Evolutionary conservation across 352 stramenopile species (phyloP).

Genomic region (Phytophthora citricola): DNA sequence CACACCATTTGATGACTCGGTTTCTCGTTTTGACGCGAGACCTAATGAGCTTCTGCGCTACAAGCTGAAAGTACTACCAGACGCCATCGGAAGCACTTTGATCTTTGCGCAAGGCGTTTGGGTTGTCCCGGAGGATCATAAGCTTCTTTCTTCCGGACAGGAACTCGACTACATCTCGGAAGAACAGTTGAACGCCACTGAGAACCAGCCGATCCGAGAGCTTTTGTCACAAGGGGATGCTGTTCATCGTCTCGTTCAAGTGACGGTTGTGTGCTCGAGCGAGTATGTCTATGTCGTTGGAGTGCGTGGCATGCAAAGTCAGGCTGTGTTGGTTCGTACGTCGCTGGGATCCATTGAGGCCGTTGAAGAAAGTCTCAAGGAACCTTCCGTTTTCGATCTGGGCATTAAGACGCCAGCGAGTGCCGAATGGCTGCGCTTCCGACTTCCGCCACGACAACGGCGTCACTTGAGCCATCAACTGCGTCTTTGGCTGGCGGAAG

Average conservation of each 20-base stretch:
- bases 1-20: slow-evolving; percentile 39
- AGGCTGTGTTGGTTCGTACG: slow-evolving; percentile 57
- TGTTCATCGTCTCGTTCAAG: slow-evolving; percentile 34
- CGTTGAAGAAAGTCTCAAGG: slow-evolving; percentile 73
- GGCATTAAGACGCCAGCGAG: slow-evolving; percentile 42
- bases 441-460: slow-evolving; percentile 56
- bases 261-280: slow-evolving; percentile 59
- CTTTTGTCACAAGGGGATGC: slow-evolving; percentile 48
- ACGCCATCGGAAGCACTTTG: slow-evolving; percentile 54
- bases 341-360: slow-evolving; percentile 57
- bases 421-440: slow-evolving; percentile 68
- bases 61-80: slow-evolving; percentile 75
- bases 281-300: slow-evolving; percentile 68
- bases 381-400: slow-evolving; percentile 70
- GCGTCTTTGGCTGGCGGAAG: slow-evolving; percentile 56
- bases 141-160: slow-evolving; percentile 22
- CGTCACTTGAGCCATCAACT: slow-evolving; percentile 69
- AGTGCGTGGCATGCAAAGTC: slow-evolving; percentile 38
- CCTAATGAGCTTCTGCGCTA: slow-evolving; percentile 80
- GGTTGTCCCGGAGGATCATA: slow-evolving; percentile 41
- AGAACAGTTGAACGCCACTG: slow-evolving; percentile 23
- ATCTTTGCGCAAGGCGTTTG: slow-evolving; percentile 75
- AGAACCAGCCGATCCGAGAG: slow-evolving; percentile 35
- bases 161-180: slow-evolving; percentile 39
- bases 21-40: slow-evolving; percentile 49